These are phyloP conservation scores for Dunaliella sp. DNA, from an alignment of 139 green algal species.

Conservation along the genomic window DNA sequence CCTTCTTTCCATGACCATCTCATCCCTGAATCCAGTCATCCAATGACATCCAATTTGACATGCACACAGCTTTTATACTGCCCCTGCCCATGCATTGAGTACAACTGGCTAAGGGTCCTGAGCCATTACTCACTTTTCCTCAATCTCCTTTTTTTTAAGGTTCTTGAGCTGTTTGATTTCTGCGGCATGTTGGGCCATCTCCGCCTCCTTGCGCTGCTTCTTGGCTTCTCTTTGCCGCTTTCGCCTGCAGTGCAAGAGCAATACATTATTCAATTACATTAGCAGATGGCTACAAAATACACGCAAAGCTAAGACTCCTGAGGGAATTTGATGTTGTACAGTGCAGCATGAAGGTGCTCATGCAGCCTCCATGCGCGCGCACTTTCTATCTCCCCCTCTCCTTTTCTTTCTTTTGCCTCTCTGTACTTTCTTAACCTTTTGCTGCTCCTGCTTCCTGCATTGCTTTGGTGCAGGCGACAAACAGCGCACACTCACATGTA, in stretches of 20 bases:
- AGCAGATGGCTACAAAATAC: too few relatives aligned
- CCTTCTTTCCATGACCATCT: too few relatives aligned
- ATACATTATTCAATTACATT: constrained; percentile 56
- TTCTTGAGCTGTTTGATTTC: constrained; percentile 87
- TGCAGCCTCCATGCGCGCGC: background rate
- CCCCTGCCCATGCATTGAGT: too few relatives aligned
- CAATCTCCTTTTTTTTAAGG: constrained; percentile 85
- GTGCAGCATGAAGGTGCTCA: background rate
- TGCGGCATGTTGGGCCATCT: constrained; percentile 38
- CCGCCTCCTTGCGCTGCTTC: constrained; percentile 47
- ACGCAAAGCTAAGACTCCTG: too few relatives aligned
- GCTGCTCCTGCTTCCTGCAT: too few relatives aligned
- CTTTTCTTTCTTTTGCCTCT: background rate
- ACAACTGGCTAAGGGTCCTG: background rate
- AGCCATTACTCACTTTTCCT: constrained; percentile 40
- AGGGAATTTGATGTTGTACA: too few relatives aligned
- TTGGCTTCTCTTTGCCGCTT: constrained; percentile 58
- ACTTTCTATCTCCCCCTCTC: background rate
- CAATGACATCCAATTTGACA: too few relatives aligned
- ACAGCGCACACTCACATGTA: too few relatives aligned
- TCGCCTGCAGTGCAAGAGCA: constrained; percentile 67
- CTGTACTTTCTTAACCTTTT: too few relatives aligned
- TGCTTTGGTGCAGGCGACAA: too few relatives aligned
- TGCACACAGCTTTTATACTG: too few relatives aligned
- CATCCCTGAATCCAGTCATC: too few relatives aligned